Evolutionary conservation across 495 filamentous ascomycete species (phyloP).

Genomic region (Aspergillus ostianus): DNA sequence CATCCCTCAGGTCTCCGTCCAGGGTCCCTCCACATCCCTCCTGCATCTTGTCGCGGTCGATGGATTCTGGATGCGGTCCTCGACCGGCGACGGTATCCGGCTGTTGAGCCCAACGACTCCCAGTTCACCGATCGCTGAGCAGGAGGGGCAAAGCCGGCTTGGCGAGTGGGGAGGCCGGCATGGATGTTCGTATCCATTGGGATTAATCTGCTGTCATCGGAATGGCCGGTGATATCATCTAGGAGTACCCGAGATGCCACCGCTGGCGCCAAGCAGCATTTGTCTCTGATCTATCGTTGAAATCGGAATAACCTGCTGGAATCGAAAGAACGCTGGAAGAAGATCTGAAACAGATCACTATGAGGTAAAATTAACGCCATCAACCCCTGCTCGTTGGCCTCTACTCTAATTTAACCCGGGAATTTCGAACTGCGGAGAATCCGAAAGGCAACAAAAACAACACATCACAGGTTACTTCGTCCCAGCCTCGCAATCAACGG

Average conservation of each 20-base stretch:
- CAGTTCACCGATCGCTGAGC: neutral
- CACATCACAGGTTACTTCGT: neutral
- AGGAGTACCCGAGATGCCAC: no score
- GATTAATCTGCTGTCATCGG: no score
- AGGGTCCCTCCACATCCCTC: neutral
- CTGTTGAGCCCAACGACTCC: neutral
- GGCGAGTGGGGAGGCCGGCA: constrained; percentile 2
- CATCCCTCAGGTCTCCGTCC: neutral
- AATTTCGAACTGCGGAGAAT: neutral
- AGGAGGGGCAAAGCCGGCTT: constrained; percentile 3
- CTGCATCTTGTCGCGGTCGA: neutral
- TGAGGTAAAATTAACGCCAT: no score
- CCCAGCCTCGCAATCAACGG: constrained; percentile 46
- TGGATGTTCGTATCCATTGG: neutral
- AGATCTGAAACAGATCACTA: no score
- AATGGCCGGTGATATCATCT: neutral
- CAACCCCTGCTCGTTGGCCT: no score
- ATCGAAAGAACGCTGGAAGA: no score
- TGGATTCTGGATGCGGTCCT: neutral
- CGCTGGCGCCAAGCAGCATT: no score
- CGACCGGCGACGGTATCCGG: no score
- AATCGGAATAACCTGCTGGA: no score
- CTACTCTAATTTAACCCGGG: no score
- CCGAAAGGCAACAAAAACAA: neutral
- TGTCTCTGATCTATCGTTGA: no score